phyloP scores from a whole-genome alignment of 768 basidiomycete genomes.

The Amanita rubescens region DNA sequence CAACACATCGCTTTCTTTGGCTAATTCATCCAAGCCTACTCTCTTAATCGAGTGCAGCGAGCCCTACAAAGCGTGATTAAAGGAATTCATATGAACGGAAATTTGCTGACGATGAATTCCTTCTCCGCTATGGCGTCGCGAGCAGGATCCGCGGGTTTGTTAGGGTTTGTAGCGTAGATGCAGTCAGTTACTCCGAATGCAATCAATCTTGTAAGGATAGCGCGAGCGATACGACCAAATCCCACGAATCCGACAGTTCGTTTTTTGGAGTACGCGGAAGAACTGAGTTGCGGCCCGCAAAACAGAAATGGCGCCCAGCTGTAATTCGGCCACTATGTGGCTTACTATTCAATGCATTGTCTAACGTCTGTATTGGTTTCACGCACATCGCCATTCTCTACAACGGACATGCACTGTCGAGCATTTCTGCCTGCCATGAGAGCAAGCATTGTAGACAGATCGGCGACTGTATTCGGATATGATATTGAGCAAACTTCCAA shows the following conservation, averaged over 20 bases:
- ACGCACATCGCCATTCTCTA: slow-evolving; percentile 62
- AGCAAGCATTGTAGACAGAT: slow-evolving; percentile 82
- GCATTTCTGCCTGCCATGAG: slow-evolving; percentile 90
- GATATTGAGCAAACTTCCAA: not conserved
- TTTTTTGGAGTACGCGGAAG: slow-evolving; percentile 36
- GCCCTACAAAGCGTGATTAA: not conserved
- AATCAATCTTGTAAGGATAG: slow-evolving; percentile 68
- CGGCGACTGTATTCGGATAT: slow-evolving; percentile 57
- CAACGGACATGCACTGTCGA: slow-evolving; percentile 53
- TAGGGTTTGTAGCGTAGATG: slow-evolving; percentile 58
- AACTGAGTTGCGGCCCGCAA: slow-evolving; percentile 76
- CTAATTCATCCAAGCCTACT: slow-evolving; percentile 62
- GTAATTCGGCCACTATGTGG: slow-evolving; percentile 67
- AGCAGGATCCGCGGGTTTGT: slow-evolving; percentile 38
- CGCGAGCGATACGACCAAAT: slow-evolving; percentile 91
- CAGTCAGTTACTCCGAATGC: slow-evolving; percentile 77
- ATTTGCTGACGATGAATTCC: slow-evolving; percentile 18
- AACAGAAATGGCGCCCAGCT: slow-evolving; percentile 80
- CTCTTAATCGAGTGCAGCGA: slow-evolving; percentile 35
- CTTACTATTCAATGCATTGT: not conserved
- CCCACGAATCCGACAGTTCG: slow-evolving; percentile 88
- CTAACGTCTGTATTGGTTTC: not conserved
- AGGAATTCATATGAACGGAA: not conserved
- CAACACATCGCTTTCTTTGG: slow-evolving; percentile 73
- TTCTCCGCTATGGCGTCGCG: slow-evolving; percentile 28